These are phyloP conservation scores for Selaginella tamariscina DNA, from an alignment of 75 land plant genomes.

Conservation along the genomic window DNA sequence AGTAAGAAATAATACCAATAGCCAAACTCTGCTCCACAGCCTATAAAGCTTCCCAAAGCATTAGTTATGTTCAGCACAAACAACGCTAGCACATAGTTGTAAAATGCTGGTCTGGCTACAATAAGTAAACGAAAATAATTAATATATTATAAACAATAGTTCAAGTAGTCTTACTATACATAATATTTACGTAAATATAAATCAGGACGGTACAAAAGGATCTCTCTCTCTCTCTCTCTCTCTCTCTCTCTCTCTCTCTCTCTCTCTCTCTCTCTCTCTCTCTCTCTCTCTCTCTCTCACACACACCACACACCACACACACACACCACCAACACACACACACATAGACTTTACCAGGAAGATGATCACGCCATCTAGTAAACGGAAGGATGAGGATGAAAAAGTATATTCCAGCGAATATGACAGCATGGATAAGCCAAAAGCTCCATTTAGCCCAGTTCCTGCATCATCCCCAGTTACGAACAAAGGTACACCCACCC, in stretches of 20 bases:
- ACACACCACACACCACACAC: neutral
- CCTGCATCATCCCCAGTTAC: conserved; percentile 30
- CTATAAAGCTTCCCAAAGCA: conserved; percentile 56
- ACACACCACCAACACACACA: conserved; percentile 1
- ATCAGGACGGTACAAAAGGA: too few species aligned
- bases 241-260: conserved; percentile 14
- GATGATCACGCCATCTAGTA: conserved; percentile 77
- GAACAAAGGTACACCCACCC: conserved; percentile 67
- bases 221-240: conserved; percentile 14
- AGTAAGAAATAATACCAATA: conserved; percentile 46
- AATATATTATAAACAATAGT: neutral
- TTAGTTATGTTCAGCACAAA: conserved; percentile 43
- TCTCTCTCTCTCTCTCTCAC: neutral
- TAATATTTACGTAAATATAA: too few species aligned
- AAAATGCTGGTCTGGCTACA: conserved; percentile 93
- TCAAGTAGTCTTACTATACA: too few species aligned
- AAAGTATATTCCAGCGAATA: conserved; percentile 54
- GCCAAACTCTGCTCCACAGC: conserved; percentile 69
- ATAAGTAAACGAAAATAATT: neutral
- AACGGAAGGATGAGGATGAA: conserved; percentile 51
- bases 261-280: too few species aligned
- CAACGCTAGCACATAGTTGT: conserved; percentile 58
- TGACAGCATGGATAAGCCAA: conserved; percentile 55
- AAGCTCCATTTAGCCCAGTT: conserved; percentile 62
- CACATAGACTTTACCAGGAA: conserved; percentile 22